Evolutionary conservation across 2,329 filamentous ascomycete genomes (phyloP), one percentile per base, ranked within the genome.

Genomic region (Curvularia hawaiiensis): DNA sequence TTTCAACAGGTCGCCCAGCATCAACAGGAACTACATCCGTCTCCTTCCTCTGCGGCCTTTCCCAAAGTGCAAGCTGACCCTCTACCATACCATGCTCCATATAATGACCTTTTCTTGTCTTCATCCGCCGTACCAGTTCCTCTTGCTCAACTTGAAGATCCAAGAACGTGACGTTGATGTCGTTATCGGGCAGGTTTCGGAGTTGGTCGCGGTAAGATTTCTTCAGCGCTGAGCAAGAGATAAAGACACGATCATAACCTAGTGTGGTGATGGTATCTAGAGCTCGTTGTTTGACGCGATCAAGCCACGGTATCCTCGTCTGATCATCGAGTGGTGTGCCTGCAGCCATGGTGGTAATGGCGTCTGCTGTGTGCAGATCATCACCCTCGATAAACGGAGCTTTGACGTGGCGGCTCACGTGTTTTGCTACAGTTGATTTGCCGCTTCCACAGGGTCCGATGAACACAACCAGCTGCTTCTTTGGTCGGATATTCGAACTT

Each of bases 301-400:
- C 33, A 16, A 54, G 44, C 51, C 51, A 54, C 12, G 35, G 33
- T 8, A n/a, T 38, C 9, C 51, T 35, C 16, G 35, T 3, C 3
- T 40, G 24, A 18, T 54, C 51, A 48, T 41, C 35, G 5, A 80
- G 64, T 0, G 77, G 61, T 5, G 63, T 64, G 6, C 66, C 64
- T 0, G 58, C 59, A 1, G 60, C 62, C 76, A 78, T 78, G 49
- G 69, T 54, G n/a, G 75, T 64, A 0, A 78, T 52, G 9, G 77
- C 71, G 9, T 59, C 63, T 11, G 54, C 60, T 2, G 68, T 73
- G 58, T 79, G 78, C 1, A 79, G 61, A 2, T 67, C 67, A 49
- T 80, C 78, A 3, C 78, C 79, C 59, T 80, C 78, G n/a, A 80
- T 71, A 58, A 74, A 77, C 0, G 77, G 73, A 3, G 69, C 63